Evolutionary conservation across 345 rosid species (phyloP).

Genomic region (Arabidopsis suecica): DNA sequence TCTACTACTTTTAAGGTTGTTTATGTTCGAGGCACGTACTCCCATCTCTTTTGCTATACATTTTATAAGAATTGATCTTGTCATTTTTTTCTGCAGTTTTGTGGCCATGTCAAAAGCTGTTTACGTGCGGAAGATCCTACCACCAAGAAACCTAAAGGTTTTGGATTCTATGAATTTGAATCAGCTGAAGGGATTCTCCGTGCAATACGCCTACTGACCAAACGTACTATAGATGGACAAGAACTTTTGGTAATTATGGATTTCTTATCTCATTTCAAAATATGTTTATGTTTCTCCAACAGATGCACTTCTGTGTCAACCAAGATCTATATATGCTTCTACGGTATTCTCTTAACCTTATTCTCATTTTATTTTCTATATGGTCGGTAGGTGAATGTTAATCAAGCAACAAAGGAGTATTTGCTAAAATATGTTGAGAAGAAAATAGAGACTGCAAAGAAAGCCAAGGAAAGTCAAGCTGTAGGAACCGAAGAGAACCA

Average conservation of each 20-base stretch:
- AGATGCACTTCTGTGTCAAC: constrained; percentile 8
- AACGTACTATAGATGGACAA: constrained; percentile 91
- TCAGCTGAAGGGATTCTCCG: constrained; percentile 97
- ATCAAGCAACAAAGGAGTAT: constrained; percentile 89
- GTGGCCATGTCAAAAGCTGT: constrained; percentile 96
- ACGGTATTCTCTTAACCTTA: background rate
- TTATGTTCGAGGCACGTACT: constrained; percentile 1
- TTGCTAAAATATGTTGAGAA: constrained; percentile 78
- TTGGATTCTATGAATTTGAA: constrained; percentile 97
- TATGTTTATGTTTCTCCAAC: constrained; percentile 12
- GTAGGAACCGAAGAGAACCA: constrained; percentile 50
- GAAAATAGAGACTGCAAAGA: constrained; percentile 73
- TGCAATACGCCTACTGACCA: constrained; percentile 85
- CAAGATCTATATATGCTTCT: constrained; percentile 4
- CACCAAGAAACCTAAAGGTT: constrained; percentile 82
- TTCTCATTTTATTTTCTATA: constrained; percentile 3
- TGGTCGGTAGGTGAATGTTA: constrained; percentile 72
- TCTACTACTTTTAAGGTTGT: constrained; percentile 4
- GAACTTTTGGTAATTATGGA: constrained; percentile 75
- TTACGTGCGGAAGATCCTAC: constrained; percentile 84
- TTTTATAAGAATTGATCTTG: constrained; percentile 19
- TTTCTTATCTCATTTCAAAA: constrained; percentile 1
- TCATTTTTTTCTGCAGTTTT: constrained; percentile 57
- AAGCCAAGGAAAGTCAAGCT: constrained; percentile 60
- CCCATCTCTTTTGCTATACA: constrained; percentile 21